Evolutionary conservation across 2,329 filamentous ascomycete genomes (phyloP), one percentile per base, ranked within the genome.

Genomic region (Paraconiothyrium brasiliense): DNA sequence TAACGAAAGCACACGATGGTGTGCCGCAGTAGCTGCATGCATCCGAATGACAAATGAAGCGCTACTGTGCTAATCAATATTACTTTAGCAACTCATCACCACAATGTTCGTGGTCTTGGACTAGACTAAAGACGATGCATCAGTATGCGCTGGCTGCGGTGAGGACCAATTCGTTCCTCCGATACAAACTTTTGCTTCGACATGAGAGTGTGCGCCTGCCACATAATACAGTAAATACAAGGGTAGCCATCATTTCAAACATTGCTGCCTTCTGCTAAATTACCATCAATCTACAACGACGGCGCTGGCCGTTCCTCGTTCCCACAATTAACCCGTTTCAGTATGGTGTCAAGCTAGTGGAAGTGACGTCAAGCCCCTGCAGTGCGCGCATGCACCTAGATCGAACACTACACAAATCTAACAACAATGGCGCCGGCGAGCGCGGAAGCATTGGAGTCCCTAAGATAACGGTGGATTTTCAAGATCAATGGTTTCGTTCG

Each of bases 391-490:
- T 34, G 51, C 14, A 55, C 52, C 5, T 34, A 11, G 2, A 11
- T 32, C 20, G 32, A 24, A 37, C 43, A 46, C 41, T 56, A 47
- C 54, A 56, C 54, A 24, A 47, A 37, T 30, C 54, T 20, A 50
- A 34, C 32, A 47, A 56, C 39, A 16, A 55, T 37, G 43, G 54
- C 54, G 54, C 54, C 54, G 41, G 54, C 30, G 43, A 56, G 30
- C 20, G 41, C 30, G 41, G 43, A 56, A 56, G 16, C 32, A 48
- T 47, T 24, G 20, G 32, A 37, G 24, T 37, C 13, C 5, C 37
- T 9, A 30, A 10, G 9, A 9, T 54, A 7, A 20, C 32, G 22
- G 24, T 37, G 41, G 20, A 30, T 37, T 48, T 16, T 2, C 13
- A 27, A 4, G 16, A 35, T 54, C 20, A 47, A 37, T 11, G 20